Base-by-base conservation (phyloP, 495 filamentous ascomycete genomes). In the Podospora conica region DNA sequence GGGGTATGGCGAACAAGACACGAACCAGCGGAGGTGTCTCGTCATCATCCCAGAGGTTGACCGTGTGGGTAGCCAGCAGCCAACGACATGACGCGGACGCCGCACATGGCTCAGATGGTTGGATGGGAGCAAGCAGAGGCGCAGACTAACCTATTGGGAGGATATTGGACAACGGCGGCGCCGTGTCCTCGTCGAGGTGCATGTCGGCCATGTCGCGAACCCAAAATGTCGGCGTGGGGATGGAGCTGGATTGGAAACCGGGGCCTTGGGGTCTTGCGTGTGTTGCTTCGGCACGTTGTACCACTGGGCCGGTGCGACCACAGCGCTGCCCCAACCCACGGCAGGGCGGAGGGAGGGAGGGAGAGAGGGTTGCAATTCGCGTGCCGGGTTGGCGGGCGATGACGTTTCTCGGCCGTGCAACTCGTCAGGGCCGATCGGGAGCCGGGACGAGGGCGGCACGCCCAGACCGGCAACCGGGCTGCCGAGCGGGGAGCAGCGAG, bases 141-240 rank as follows among this genome's bases (percentile, higher is more conserved):
- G 64, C 23, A 55, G 70, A 81, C 81, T 79, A 71, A 83, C 81
- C 80, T 73, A 82, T 82, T 74, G 81, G 81, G 66, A 73, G 76
- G 70, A 83, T 78, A 74, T 77, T 79, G 40, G 80, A 81, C 61
- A 72, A 76, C 68, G 74, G 74, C 69, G 66, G 66, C 60, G 68
- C 69, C 66, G 74, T 73, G 71, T 75, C 74, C 66, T 72, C 79
- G 78, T 76, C 78, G 77, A 79, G 73, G 73, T 79, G 80, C 79
- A 78, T 77, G 72, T 59, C 55, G 67, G 59, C 23, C 28, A 23
- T 63, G 61, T 24, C 60, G 11, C 57, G 67, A 63, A 60, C 64
- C 60, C 53, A 53, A 48, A 63, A 48, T 25, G 25, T 29, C 22
- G 54, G n/a, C 57, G 31, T 60, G 40, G 69, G 63, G 66, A 48